Percentiles rank a stretch among this genome's conserved stretches.
Conservation (phyloP, 2,329 filamentous ascomycete species). For the Fusarium caatingaense region DNA sequence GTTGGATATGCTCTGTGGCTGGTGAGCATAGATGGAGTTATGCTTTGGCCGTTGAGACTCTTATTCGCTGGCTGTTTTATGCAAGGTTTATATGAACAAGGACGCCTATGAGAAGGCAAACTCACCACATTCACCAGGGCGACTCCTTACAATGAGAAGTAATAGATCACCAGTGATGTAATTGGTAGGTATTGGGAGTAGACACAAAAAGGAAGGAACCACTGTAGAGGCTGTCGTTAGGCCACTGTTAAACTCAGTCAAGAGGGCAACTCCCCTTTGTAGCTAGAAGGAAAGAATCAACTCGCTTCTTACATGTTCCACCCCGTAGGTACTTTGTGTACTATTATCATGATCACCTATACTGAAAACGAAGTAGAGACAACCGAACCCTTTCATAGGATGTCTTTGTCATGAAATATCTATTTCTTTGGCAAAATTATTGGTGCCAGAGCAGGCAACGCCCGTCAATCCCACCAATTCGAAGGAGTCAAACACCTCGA, state of each 20-base stretch:
- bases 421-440: too few species aligned
- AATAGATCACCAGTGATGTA: neutral
- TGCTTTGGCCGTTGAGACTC: neutral
- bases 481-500: too few species aligned
- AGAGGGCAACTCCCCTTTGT: neutral
- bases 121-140: neutral
- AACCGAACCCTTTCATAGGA: too few species aligned
- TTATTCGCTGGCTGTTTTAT: conserved; percentile 6
- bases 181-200: neutral
- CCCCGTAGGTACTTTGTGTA: too few species aligned
- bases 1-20: neutral
- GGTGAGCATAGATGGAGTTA: neutral
- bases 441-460: too few species aligned
- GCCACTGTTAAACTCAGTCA: neutral
- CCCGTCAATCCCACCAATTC: too few species aligned
- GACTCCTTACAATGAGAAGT: neutral
- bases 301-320: neutral
- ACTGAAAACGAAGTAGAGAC: too few species aligned
- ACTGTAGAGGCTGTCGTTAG: neutral
- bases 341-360: too few species aligned
- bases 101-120: neutral
- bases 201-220: neutral
- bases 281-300: neutral
- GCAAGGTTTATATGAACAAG: neutral
- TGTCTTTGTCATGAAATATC: too few species aligned